Evolutionary conservation across 192 early-diverging fungal genomes (phyloP), one percentile per base, ranked within the genome.

Genomic region (Phlyctochytrium planicorne): DNA sequence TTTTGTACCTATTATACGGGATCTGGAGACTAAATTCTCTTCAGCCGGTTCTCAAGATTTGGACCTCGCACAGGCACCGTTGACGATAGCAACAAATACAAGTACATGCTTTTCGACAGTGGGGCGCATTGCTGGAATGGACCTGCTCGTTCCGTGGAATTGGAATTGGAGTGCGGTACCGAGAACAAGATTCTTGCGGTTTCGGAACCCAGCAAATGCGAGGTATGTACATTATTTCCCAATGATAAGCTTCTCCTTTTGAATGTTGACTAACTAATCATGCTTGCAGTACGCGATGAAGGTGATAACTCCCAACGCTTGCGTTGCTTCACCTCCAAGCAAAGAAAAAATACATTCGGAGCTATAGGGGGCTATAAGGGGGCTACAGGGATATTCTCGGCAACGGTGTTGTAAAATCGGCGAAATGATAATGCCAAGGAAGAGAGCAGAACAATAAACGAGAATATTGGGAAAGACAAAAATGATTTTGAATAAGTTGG

Each of bases 91-190:
- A 63, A 73, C 57, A 72, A 73, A 23, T 89, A 94, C 63, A 37
- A 66, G 2, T 52, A 74, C 36, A 92, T 94, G 73, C 72, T 81
- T 65, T 94, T 89, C 69, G 77, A 76, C 3, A 71, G 85, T 62
- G 97, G 97, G 29, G 76, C 83, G 20, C 82, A 85, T 34, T 99
- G 97, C 80, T 99, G 97, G 97, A 95, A 97, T 67, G 97, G 95
- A 0, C 97, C 95, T 1, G 80, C 87, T 16, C 84, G 97, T 33
- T 92, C 91, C 3, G 77, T 90, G 1, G 84, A 84, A 70, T 81
- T 88, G 14, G 63, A 65, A 30, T 78, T 97, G 34, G 88, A 89
- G 65, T 99, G 97, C 75, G 93, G 91, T 0, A 64, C 69, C 0
- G 78, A 84, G 3, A 92, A 87, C 47, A 71, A 83, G 66, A 73